Conservation (phyloP, 805 yeast genomes). For the Zygoascus biomembranicola region DNA sequence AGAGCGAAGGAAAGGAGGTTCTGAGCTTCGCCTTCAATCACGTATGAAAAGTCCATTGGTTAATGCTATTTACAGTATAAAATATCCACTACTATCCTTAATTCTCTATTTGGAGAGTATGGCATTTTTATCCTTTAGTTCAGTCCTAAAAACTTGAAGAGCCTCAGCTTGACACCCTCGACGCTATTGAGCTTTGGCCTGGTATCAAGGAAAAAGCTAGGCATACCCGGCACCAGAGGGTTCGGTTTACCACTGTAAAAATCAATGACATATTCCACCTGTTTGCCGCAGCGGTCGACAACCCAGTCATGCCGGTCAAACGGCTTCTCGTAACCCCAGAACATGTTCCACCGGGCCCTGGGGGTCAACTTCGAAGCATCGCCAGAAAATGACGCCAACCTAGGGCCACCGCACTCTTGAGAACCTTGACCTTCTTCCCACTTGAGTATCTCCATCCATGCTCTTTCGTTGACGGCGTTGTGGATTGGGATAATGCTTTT, state of each 20-base stretch:
- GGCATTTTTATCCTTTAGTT: background rate
- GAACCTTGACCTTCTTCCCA: constrained; percentile 55
- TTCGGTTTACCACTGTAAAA: constrained; percentile 61
- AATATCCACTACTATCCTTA: too few species aligned
- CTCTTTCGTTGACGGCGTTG: constrained; percentile 85
- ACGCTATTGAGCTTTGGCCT: constrained; percentile 79
- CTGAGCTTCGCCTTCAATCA: too few species aligned
- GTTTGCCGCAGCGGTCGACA: constrained; percentile 73
- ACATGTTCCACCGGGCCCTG: constrained; percentile 59
- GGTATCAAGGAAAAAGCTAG: constrained; percentile 74
- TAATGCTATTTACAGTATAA: too few species aligned
- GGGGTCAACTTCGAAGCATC: constrained; percentile 83
- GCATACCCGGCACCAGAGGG: constrained; percentile 38
- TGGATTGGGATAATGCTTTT: constrained; percentile 87
- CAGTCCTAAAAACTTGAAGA: constrained; percentile 43
- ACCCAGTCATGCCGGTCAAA: constrained; percentile 97
- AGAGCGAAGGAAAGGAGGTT: too few species aligned
- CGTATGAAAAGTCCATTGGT: too few species aligned
- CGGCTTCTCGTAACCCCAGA: constrained; percentile 65
- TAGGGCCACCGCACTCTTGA: constrained; percentile 67
- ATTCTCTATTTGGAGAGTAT: too few species aligned
- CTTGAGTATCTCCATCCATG: constrained; percentile 72
- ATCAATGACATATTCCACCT: constrained; percentile 86
- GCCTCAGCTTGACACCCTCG: constrained; percentile 73
- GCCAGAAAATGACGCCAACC: constrained; percentile 80